These are phyloP conservation scores for Populus simonii DNA, from an alignment of 345 rosid species.

Conservation along the genomic window DNA sequence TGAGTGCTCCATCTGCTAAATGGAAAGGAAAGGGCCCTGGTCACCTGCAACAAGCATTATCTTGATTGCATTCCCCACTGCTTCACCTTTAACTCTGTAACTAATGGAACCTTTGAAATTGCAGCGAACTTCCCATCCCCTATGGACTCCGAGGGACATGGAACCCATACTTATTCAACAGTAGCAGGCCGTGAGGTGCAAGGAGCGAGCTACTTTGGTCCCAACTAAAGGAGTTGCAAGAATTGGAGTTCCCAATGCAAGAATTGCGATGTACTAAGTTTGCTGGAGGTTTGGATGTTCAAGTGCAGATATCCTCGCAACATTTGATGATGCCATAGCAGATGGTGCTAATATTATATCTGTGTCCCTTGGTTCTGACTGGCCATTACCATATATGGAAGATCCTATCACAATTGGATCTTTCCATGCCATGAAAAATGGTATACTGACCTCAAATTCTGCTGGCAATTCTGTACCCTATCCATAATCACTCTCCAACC, in stretches of 20 bases:
- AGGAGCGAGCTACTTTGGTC: conserved; percentile 22
- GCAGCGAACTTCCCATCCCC: conserved; percentile 29
- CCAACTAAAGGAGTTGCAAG: conserved; percentile 33
- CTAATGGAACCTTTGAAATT: neutral
- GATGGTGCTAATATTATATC: conserved; percentile 39
- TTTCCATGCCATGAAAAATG: conserved; percentile 38
- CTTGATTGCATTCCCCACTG: neutral
- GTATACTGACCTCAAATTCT: conserved; percentile 30
- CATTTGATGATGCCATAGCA: conserved; percentile 47
- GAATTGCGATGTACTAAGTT: conserved; percentile 40
- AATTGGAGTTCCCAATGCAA: conserved; percentile 33
- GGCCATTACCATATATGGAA: conserved; percentile 3
- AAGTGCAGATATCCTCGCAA: conserved; percentile 33
- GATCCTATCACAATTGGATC: conserved; percentile 32
- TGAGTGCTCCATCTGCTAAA: conserved; percentile 24
- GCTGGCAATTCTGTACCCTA: conserved; percentile 38
- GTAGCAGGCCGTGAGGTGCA: conserved; percentile 29
- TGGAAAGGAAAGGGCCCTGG: conserved; percentile 34
- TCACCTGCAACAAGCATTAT: conserved; percentile 33
- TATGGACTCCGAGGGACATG: conserved; percentile 30
- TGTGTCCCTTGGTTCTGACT: conserved; percentile 11
- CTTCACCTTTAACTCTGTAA: neutral
- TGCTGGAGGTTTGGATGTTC: conserved; percentile 34
- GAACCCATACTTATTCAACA: conserved; percentile 36
- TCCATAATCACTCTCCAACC: conserved; percentile 10